Conservation (phyloP, 805 yeast species). For the Yarrowia keelungensis region DNA sequence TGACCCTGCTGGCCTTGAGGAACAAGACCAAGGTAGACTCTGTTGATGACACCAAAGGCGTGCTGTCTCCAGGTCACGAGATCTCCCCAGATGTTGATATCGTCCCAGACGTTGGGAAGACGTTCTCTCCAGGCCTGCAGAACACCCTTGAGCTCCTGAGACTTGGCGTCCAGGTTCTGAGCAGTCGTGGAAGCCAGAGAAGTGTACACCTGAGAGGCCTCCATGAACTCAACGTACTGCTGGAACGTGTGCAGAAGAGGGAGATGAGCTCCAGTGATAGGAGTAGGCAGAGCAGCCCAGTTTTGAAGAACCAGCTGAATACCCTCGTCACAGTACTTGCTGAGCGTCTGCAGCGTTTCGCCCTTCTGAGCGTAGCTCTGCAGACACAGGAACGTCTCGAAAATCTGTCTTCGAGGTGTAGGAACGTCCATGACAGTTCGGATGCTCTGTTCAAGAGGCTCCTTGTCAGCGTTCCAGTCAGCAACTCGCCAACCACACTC, state of each 20-base stretch:
- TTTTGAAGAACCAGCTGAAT: slow-evolving; percentile 88
- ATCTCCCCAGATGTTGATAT: slow-evolving; percentile 96
- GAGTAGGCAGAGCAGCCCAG: slow-evolving; percentile 87
- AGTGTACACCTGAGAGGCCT: slow-evolving; percentile 92
- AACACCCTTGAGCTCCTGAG: slow-evolving; percentile 93
- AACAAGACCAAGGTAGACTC: slow-evolving; percentile 89
- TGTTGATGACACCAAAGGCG: slow-evolving; percentile 94
- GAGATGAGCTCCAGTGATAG: slow-evolving; percentile 81
- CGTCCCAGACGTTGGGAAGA: slow-evolving; percentile 96
- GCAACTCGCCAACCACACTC: slow-evolving; percentile 99
- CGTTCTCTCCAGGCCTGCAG: slow-evolving; percentile 98
- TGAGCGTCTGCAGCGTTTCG: slow-evolving; percentile 82
- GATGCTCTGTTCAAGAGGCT: slow-evolving; percentile 91
- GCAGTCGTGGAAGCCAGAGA: slow-evolving; percentile 88
- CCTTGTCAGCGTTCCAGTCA: slow-evolving; percentile 95
- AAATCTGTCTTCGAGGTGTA: slow-evolving; percentile 94
- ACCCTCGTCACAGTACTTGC: slow-evolving; percentile 92
- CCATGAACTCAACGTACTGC: slow-evolving; percentile 96
- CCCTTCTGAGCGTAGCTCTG: slow-evolving; percentile 94
- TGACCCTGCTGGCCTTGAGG: slow-evolving; percentile 52
- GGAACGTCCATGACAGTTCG: slow-evolving; percentile 98
- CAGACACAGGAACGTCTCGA: slow-evolving; percentile 89
- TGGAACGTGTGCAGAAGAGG: slow-evolving; percentile 93
- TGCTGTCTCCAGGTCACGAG: slow-evolving; percentile 98
- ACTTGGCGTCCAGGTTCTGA: slow-evolving; percentile 87